These are phyloP conservation scores for Barnettozyma sucrosica DNA, from an alignment of 805 yeast genomes.

Conservation along the genomic window DNA sequence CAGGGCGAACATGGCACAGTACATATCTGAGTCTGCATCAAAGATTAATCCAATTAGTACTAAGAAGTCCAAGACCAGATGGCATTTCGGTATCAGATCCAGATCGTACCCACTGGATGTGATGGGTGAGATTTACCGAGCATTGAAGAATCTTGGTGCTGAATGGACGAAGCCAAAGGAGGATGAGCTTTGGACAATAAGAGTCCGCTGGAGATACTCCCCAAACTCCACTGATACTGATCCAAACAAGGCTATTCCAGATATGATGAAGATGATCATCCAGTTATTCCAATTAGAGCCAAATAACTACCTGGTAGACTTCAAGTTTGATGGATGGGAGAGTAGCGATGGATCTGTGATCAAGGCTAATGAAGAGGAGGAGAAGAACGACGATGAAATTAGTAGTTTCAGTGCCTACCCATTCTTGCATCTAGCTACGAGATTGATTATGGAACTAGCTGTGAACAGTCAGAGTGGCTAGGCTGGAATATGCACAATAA, in stretches of 20 bases:
- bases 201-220: slow-evolving; percentile 87
- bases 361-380: slow-evolving; percentile 24
- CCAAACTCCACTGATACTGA: slow-evolving; percentile 28
- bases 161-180: slow-evolving; percentile 96
- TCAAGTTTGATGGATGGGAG: slow-evolving; percentile 98
- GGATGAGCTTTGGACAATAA: slow-evolving; percentile 92
- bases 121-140: slow-evolving; percentile 97
- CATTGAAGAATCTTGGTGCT: slow-evolving; percentile 88
- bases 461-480: slow-evolving; percentile 70
- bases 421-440: slow-evolving; percentile 84
- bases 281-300: slow-evolving; percentile 95
- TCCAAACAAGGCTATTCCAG: slow-evolving; percentile 40
- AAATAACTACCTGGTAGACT: slow-evolving; percentile 91
- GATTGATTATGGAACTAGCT: slow-evolving; percentile 92
- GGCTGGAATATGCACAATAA: background rate
- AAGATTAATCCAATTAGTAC: slow-evolving; percentile 51
- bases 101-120: slow-evolving; percentile 95
- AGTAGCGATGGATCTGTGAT: slow-evolving; percentile 33
- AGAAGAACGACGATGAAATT: slow-evolving; percentile 57
- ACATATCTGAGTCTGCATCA: slow-evolving; percentile 41
- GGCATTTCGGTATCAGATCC: slow-evolving; percentile 98
- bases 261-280: slow-evolving; percentile 93
- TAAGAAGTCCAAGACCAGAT: slow-evolving; percentile 87
- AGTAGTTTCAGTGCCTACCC: slow-evolving; percentile 95
- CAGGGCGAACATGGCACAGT: slow-evolving; percentile 81